A percentile compares a stretch with the other conserved stretches of the same genome.
These are phyloP conservation scores for Raffaelea ambrosiae DNA, from an alignment of 2,329 filamentous ascomycete genomes.

Conservation along the genomic window DNA sequence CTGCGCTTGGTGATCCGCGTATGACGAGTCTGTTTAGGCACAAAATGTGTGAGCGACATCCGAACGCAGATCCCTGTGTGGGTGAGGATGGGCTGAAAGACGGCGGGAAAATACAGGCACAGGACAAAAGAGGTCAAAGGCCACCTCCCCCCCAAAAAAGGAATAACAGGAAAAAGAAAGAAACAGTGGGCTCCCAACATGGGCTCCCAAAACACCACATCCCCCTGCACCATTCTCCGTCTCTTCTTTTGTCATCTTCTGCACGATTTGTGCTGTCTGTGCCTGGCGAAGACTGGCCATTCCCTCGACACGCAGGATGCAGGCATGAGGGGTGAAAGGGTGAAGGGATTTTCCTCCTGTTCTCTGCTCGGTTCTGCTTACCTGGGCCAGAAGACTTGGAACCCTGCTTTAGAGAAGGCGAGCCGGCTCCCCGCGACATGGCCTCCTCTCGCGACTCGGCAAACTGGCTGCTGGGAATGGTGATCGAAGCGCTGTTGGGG, in stretches of 20 bases:
- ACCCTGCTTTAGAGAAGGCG: slow-evolving; percentile 18
- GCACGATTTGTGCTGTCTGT: background rate
- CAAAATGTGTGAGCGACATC: slow-evolving; percentile 6
- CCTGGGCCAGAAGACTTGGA: slow-evolving; percentile 21
- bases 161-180: background rate
- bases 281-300: background rate
- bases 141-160: background rate
- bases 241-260: too few species aligned
- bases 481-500: background rate
- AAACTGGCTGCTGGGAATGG: slow-evolving; percentile 19
- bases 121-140: too few species aligned
- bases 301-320: background rate
- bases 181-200: too few species aligned
- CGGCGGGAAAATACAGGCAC: background rate
- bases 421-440: slow-evolving; percentile 27
- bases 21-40: slow-evolving; percentile 16
- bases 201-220: too few species aligned
- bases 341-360: too few species aligned
- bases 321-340: too few species aligned
- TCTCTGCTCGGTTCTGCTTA: background rate
- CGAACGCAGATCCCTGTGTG: background rate
- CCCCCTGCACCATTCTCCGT: too few species aligned
- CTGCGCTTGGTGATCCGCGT: slow-evolving; percentile 16
- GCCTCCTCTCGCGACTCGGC: slow-evolving; percentile 27
- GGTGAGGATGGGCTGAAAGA: background rate